Conservation (phyloP, 179 eudicot genomes). For the Heliamphora pulchella region DNA sequence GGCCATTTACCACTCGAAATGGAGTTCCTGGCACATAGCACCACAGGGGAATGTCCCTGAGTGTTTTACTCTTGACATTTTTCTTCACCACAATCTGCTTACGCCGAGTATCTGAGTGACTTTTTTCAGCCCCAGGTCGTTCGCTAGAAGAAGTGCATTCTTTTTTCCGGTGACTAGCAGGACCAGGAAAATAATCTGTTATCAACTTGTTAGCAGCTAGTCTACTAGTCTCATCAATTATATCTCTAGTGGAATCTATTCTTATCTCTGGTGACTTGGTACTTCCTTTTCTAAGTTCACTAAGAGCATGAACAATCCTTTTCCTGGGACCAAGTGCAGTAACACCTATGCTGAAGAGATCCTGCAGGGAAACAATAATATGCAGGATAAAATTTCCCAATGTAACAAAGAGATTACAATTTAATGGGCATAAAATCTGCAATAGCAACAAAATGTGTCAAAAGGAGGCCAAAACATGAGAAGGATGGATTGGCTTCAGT, state of each 20-base stretch:
- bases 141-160: slow-evolving; percentile 20
- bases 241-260: slow-evolving; percentile 26
- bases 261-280: slow-evolving; percentile 23
- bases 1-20: slow-evolving; percentile 70
- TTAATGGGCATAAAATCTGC: background rate
- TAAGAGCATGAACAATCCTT: slow-evolving; percentile 65
- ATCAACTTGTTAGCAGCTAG: slow-evolving; percentile 51
- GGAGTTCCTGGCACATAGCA: slow-evolving; percentile 79
- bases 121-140: slow-evolving; percentile 24
- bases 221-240: slow-evolving; percentile 31
- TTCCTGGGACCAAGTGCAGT: slow-evolving; percentile 91
- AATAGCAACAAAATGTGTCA: background rate
- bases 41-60: slow-evolving; percentile 65
- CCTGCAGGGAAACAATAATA: slow-evolving; percentile 38
- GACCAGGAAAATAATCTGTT: slow-evolving; percentile 64
- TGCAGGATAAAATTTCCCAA: background rate
- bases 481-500: background rate
- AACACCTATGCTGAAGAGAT: slow-evolving; percentile 65
- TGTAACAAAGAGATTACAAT: background rate
- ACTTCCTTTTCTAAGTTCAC: slow-evolving; percentile 43
- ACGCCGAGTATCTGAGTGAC: slow-evolving; percentile 25
- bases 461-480: background rate
- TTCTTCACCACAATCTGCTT: slow-evolving; percentile 25
- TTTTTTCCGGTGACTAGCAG: slow-evolving; percentile 30
- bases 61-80: slow-evolving; percentile 30